Percentiles rank a stretch among this genome's conserved stretches.
phyloP scores from a whole-genome alignment of 2,329 filamentous ascomycete species.

The Ceratocystis harringtonii region DNA sequence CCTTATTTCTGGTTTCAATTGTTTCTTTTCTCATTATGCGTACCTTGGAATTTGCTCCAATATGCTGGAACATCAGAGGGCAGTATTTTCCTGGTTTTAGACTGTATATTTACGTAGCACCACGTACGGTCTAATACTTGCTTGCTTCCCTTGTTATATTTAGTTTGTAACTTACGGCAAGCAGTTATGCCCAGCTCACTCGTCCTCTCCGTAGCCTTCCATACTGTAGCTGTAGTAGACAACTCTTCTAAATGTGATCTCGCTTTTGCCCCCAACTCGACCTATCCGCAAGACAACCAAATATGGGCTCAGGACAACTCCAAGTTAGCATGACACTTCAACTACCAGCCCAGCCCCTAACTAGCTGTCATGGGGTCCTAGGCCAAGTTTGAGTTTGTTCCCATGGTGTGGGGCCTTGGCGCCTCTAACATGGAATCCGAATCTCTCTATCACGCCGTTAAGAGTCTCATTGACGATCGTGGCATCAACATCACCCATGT shows the following conservation, averaged over 20 bases:
- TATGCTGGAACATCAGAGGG: neutral
- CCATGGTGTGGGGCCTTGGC: slow-evolving; percentile 19
- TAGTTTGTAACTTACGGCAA: no score
- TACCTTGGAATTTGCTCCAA: neutral
- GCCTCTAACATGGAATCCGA: slow-evolving; percentile 32
- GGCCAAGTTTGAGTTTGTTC: slow-evolving; percentile 53
- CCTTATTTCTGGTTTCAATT: neutral
- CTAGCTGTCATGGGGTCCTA: slow-evolving; percentile 35
- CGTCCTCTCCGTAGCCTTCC: neutral
- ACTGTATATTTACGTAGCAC: neutral
- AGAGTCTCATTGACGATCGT: slow-evolving; percentile 33
- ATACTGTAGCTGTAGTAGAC: slow-evolving; percentile 21
- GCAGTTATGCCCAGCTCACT: neutral
- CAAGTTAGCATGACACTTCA: slow-evolving; percentile 73
- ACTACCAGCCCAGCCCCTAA: slow-evolving; percentile 49
- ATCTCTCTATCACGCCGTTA: slow-evolving; percentile 46
- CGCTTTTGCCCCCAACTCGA: slow-evolving; percentile 44
- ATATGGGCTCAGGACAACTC: slow-evolving; percentile 45
- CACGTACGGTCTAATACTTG: neutral
- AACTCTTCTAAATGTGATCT: slow-evolving; percentile 54
- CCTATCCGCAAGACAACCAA: slow-evolving; percentile 44
- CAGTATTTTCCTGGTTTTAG: neutral
- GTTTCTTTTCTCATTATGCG: neutral
- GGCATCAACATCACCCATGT: slow-evolving; percentile 49
- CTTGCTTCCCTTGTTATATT: neutral